Evolutionary conservation across 148 eudicot species (phyloP).

Genomic region (Dianthus caryophyllus): DNA sequence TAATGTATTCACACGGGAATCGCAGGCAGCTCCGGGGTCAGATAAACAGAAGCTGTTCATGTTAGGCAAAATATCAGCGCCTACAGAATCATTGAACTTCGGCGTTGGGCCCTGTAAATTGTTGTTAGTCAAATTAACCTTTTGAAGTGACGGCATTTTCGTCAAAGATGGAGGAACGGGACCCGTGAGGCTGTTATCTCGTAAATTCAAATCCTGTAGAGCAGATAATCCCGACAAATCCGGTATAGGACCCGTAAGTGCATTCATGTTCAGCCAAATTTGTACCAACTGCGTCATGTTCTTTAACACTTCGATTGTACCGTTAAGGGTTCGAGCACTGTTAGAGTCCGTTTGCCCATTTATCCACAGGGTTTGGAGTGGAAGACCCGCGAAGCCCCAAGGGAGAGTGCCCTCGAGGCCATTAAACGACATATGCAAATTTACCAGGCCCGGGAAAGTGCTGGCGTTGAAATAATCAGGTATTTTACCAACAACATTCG

Average conservation of each 20-base stretch:
- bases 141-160: constrained; percentile 29
- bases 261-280: constrained; percentile 62
- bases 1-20: constrained; percentile 46
- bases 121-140: constrained; percentile 65
- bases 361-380: constrained; percentile 63
- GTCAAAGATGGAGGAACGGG: constrained; percentile 56
- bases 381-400: constrained; percentile 39
- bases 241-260: constrained; percentile 72
- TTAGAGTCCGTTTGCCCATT: constrained; percentile 54
- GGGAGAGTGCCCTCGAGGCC: constrained; percentile 57
- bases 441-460: constrained; percentile 40
- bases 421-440: constrained; percentile 50
- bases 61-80: constrained; percentile 31
- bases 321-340: constrained; percentile 38
- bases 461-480: constrained; percentile 45
- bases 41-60: constrained; percentile 62
- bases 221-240: constrained; percentile 40
- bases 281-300: constrained; percentile 68
- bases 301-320: constrained; percentile 52
- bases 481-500: constrained; percentile 49
- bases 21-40: constrained; percentile 56
- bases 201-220: constrained; percentile 50
- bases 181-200: constrained; percentile 73
- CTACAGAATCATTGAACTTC: constrained; percentile 35
- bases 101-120: constrained; percentile 69